Percentiles rank a stretch among this genome's conserved stretches.
These are phyloP conservation scores for Carpinus viminea DNA, from an alignment of 306 rosid species.

Conservation along the genomic window DNA sequence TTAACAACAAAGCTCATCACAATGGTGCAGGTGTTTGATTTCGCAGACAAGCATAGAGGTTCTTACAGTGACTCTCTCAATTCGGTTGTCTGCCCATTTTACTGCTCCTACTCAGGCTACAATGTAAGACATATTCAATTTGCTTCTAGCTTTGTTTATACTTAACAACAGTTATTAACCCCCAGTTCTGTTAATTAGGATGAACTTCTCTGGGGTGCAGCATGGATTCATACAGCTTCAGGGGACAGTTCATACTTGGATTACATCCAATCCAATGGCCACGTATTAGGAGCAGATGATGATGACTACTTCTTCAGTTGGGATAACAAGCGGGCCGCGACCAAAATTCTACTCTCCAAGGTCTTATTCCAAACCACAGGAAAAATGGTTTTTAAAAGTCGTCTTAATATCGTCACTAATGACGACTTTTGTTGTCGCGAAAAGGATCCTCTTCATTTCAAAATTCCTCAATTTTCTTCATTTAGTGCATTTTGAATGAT, in stretches of 20 bases:
- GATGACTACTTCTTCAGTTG: constrained; percentile 76
- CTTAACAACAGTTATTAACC: constrained; percentile 1
- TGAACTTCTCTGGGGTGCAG: constrained; percentile 94
- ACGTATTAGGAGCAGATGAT: constrained; percentile 73
- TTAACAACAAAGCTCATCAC: constrained; percentile 3
- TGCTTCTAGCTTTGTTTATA: neutral
- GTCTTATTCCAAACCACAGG: constrained; percentile 18
- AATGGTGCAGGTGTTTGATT: constrained; percentile 58
- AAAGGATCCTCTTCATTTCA: too few species aligned
- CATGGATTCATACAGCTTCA: constrained; percentile 86
- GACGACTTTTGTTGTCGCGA: too few species aligned
- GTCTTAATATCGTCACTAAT: too few species aligned
- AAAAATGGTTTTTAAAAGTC: too few species aligned
- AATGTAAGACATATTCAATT: constrained; percentile 44
- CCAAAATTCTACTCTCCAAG: constrained; percentile 81
- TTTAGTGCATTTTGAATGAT: too few species aligned
- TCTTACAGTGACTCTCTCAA: constrained; percentile 74
- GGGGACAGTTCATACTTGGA: constrained; percentile 44
- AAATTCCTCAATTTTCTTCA: too few species aligned
- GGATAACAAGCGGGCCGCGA: constrained; percentile 92
- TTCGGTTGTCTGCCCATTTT: constrained; percentile 82
- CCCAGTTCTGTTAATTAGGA: constrained; percentile 45
- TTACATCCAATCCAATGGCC: constrained; percentile 81
- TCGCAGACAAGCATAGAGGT: constrained; percentile 82
- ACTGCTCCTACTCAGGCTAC: constrained; percentile 89